Percentiles rank a stretch among this genome's conserved stretches.
Conservation (phyloP, 371 early-diverging fungal genomes). For the Syncephalastrum monosporum region DNA sequence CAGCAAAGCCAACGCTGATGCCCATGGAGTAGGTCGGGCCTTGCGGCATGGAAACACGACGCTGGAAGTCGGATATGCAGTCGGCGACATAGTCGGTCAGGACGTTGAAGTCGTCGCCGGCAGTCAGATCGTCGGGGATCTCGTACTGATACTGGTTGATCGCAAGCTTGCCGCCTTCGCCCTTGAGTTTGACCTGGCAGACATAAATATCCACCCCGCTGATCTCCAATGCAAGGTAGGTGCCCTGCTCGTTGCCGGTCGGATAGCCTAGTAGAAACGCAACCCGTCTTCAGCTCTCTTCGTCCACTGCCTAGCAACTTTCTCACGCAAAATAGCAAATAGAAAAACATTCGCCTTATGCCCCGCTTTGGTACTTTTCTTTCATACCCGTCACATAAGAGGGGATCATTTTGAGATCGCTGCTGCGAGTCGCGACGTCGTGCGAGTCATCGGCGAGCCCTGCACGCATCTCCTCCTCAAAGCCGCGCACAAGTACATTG, state of each 20-base stretch:
- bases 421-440: slow-evolving; percentile 8
- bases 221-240: slow-evolving; percentile 88
- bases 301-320: too few relatives aligned
- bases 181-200: slow-evolving; percentile 50
- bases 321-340: background rate
- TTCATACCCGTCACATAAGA: slow-evolving; percentile 47
- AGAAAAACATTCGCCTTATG: background rate
- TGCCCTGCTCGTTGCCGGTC: slow-evolving; percentile 83
- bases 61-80: slow-evolving; percentile 42
- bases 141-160: slow-evolving; percentile 67
- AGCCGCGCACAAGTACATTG: slow-evolving; percentile 24
- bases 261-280: slow-evolving; percentile 51
- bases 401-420: slow-evolving; percentile 48
- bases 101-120: slow-evolving; percentile 40
- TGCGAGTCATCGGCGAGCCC: slow-evolving; percentile 28
- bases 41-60: background rate
- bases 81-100: slow-evolving; percentile 48
- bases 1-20: slow-evolving; percentile 46
- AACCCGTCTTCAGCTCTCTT: too few relatives aligned
- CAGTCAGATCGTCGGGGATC: slow-evolving; percentile 81
- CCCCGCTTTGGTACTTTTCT: too few relatives aligned
- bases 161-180: slow-evolving; percentile 45
- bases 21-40: slow-evolving; percentile 33
- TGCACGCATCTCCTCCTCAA: slow-evolving; percentile 45
- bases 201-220: slow-evolving; percentile 72